These are phyloP conservation scores for Pseudevernia furfuracea DNA, from an alignment of 495 filamentous ascomycete species.

Conservation along the genomic window DNA sequence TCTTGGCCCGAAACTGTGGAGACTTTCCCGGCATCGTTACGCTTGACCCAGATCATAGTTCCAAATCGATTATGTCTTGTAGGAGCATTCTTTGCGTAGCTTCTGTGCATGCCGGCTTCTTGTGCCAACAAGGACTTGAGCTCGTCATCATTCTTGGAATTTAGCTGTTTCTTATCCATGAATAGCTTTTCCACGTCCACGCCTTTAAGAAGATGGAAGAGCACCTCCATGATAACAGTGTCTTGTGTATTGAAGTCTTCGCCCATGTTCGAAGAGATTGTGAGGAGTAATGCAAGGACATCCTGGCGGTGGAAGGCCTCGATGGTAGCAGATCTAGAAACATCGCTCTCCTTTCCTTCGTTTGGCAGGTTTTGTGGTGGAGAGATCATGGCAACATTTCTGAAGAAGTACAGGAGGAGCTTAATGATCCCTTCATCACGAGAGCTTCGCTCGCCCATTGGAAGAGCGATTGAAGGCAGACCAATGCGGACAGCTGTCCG, in stretches of 20 bases:
- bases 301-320: conserved; percentile 86
- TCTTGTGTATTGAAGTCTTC: conserved; percentile 90
- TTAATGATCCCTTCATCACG: conserved; percentile 93
- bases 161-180: conserved; percentile 64
- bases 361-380: conserved; percentile 51
- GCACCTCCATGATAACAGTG: conserved; percentile 72
- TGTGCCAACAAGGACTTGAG: conserved; percentile 63
- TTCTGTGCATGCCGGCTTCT: conserved; percentile 70
- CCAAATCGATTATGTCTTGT: conserved; percentile 92
- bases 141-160: conserved; percentile 61
- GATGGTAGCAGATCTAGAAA: conserved; percentile 79
- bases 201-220: conserved; percentile 89
- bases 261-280: conserved; percentile 80
- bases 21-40: conserved; percentile 66
- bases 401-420: conserved; percentile 76
- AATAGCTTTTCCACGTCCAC: conserved; percentile 82
- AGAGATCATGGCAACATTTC: conserved; percentile 80
- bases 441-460: conserved; percentile 62
- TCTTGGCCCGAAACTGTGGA: conserved; percentile 85
- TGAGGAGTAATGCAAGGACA: conserved; percentile 74
- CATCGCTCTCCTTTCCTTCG: conserved; percentile 77
- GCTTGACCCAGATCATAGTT: conserved; percentile 94
- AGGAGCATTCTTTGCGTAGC: conserved; percentile 70
- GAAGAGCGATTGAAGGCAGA: conserved; percentile 77
- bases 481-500: conserved; percentile 70